Conservation (phyloP, 2,329 filamentous ascomycete genomes). For the Fusarium coffeatum region DNA sequence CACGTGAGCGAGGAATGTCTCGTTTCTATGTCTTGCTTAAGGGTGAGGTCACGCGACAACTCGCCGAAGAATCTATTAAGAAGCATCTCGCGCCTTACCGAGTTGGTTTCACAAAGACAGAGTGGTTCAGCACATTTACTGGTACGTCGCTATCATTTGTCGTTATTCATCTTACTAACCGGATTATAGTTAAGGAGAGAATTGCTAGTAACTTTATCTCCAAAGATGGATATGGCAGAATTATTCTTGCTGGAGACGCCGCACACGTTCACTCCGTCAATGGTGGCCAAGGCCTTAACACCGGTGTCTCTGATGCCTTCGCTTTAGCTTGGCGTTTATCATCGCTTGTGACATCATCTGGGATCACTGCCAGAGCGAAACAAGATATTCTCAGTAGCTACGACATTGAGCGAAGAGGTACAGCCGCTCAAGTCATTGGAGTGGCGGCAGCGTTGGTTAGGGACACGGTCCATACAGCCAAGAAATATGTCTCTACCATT, state of each 20-base stretch:
- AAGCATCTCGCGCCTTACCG: slow-evolving; percentile 58
- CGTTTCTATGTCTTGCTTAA: slow-evolving; percentile 61
- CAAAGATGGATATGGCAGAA: slow-evolving; percentile 55
- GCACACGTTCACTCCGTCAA: slow-evolving; percentile 68
- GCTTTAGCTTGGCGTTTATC: slow-evolving; percentile 65
- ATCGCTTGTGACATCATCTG: slow-evolving; percentile 41
- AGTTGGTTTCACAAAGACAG: slow-evolving; percentile 57
- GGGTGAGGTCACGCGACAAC: slow-evolving; percentile 56
- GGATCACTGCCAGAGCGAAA: background rate
- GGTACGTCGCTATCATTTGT: slow-evolving; percentile 42
- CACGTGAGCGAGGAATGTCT: slow-evolving; percentile 59
- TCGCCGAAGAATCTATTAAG: slow-evolving; percentile 56
- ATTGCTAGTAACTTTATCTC: slow-evolving; percentile 56
- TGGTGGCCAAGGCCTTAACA: slow-evolving; percentile 69
- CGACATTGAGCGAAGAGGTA: slow-evolving; percentile 57
- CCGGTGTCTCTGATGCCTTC: slow-evolving; percentile 67
- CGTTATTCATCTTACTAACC: background rate
- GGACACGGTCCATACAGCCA: slow-evolving; percentile 57
- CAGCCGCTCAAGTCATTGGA: slow-evolving; percentile 59
- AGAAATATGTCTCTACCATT: slow-evolving; percentile 60
- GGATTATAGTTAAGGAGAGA: slow-evolving; percentile 54
- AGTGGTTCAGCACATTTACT: slow-evolving; percentile 64
- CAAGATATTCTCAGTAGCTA: slow-evolving; percentile 55
- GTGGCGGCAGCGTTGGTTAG: slow-evolving; percentile 60
- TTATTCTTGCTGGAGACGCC: slow-evolving; percentile 67